A percentile compares a stretch with the other conserved stretches of the same genome.
Conservation (phyloP, 202 grass and related monocot genomes). For the Elaeis oleifera region DNA sequence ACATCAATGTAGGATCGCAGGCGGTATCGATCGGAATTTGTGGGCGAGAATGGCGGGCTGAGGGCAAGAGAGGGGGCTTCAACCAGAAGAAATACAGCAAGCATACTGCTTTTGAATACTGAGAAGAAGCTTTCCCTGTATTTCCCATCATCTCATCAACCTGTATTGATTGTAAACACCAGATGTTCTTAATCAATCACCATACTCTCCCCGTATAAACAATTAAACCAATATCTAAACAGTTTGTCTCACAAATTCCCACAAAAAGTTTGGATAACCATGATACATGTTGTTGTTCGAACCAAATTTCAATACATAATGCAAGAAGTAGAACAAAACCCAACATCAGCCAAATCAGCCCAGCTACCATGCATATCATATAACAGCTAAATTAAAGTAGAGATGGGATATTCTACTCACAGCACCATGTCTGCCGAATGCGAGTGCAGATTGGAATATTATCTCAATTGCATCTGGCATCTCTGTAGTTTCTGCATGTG, state of each 20-base stretch:
- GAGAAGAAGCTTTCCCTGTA: slow-evolving; percentile 34
- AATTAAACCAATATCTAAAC: too few relatives aligned
- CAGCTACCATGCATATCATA: too few relatives aligned
- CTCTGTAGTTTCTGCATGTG: slow-evolving; percentile 61
- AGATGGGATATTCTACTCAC: slow-evolving; percentile 46
- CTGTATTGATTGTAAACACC: slow-evolving; percentile 25
- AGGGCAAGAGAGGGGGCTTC: slow-evolving; percentile 64
- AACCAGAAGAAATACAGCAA: slow-evolving; percentile 66
- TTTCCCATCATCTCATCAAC: slow-evolving; percentile 87
- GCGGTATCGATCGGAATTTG: slow-evolving; percentile 58
- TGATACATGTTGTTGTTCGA: too few relatives aligned
- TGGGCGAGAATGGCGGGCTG: slow-evolving; percentile 62
- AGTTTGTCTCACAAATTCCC: too few relatives aligned
- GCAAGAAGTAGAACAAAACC: too few relatives aligned
- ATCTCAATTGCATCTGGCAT: slow-evolving; percentile 94
- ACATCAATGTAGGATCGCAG: slow-evolving; percentile 77
- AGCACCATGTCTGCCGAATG: slow-evolving; percentile 65
- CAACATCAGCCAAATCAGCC: too few relatives aligned
- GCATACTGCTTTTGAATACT: slow-evolving; percentile 59
- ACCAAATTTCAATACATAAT: too few relatives aligned
- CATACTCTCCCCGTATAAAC: too few relatives aligned
- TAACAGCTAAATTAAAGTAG: slow-evolving; percentile 6
- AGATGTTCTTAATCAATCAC: too few relatives aligned
- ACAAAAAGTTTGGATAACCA: too few relatives aligned
- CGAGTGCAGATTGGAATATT: slow-evolving; percentile 88